Base-by-base conservation (phyloP, 148 eudicot species). In the Rhododendron griersonianum region DNA sequence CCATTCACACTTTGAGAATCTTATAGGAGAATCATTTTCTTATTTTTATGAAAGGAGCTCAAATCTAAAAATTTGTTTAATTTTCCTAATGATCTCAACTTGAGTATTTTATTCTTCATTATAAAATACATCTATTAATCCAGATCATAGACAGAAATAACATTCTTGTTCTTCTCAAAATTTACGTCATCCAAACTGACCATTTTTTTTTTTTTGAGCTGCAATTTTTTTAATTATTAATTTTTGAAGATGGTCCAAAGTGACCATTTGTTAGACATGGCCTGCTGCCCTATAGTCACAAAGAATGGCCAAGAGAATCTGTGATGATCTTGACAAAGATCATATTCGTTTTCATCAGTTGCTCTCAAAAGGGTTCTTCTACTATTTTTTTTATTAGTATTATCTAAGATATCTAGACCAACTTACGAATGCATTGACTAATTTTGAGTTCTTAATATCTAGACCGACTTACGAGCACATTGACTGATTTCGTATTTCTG, bases 291-390 rank as follows among this genome's bases (percentile, higher is more conserved):
- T 37, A 48, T 47, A 9, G 81, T 77, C 83, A 69, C 53, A 57
- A 69, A 44, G 7, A 45, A 39, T 37, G 47, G 85, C 59, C n/a
- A 69, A 65, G 84, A 41, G 88, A 86, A 86, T 86, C 88, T 81
- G 39, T 48, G 74, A 5, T 47, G 86, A 88, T 82, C 67, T 79
- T 83, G 53, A 55, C 65, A 57, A 74, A 88, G 86, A 86, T 89
- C 45, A 53, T 89, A 83, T 89, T 81, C 85, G 84, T 80, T 71
- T 82, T 78, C 77, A 33, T 83, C 57, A 33, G 75, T 69, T 67
- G 80, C 87, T 76, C 51, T 45, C 85, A 25, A 78, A 78, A 80
- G 73, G 45, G 69, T 78, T 53, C 83, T 80, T 50, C 82, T 44
- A 8, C 61, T 53, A 11, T 16, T 76, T 18, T 19, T 21, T 25